A percentile compares a stretch with the other conserved stretches of the same genome.
These are phyloP conservation scores for Talaromyces islandicus DNA, from an alignment of 2,329 filamentous ascomycete species.

Conservation along the genomic window DNA sequence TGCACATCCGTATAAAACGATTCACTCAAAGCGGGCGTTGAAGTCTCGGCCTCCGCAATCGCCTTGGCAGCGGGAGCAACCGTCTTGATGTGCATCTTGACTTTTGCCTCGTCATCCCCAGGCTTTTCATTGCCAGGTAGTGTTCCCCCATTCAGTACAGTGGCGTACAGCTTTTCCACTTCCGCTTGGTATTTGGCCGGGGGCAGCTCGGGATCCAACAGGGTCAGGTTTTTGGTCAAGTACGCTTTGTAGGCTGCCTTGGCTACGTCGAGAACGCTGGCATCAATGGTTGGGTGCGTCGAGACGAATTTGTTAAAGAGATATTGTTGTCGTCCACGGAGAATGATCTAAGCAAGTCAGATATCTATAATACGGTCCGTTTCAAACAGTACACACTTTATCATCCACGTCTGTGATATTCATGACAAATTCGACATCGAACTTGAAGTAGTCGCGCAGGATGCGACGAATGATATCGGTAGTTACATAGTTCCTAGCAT, in stretches of 20 bases:
- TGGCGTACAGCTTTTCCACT: conserved; percentile 47
- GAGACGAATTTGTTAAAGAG: conserved; percentile 65
- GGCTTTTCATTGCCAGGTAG: conserved; percentile 51
- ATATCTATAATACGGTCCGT: neutral
- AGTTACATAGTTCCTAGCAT: conserved; percentile 85
- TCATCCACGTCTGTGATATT: conserved; percentile 85
- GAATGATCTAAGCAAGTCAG: conserved; percentile 48
- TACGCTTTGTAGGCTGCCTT: conserved; percentile 51
- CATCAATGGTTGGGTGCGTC: conserved; percentile 39
- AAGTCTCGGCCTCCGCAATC: conserved; percentile 31
- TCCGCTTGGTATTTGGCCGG: conserved; percentile 44
- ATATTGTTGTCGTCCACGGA: conserved; percentile 68
- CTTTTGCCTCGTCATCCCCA: conserved; percentile 75
- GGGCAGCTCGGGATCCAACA: conserved; percentile 40
- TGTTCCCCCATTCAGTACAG: conserved; percentile 50
- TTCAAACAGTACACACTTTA: conserved; percentile 46
- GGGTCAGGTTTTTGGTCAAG: conserved; percentile 61
- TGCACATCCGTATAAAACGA: conserved; percentile 54
- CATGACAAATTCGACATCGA: conserved; percentile 81
- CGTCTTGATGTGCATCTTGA: conserved; percentile 80
- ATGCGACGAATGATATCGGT: conserved; percentile 84
- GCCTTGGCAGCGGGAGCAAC: conserved; percentile 49
- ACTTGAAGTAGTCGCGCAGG: conserved; percentile 75
- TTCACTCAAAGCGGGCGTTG: conserved; percentile 24
- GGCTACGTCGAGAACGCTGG: conserved; percentile 44